Evolutionary conservation across 2,329 filamentous ascomycete genomes (phyloP).

Genomic region (Aspergillus floridensis): DNA sequence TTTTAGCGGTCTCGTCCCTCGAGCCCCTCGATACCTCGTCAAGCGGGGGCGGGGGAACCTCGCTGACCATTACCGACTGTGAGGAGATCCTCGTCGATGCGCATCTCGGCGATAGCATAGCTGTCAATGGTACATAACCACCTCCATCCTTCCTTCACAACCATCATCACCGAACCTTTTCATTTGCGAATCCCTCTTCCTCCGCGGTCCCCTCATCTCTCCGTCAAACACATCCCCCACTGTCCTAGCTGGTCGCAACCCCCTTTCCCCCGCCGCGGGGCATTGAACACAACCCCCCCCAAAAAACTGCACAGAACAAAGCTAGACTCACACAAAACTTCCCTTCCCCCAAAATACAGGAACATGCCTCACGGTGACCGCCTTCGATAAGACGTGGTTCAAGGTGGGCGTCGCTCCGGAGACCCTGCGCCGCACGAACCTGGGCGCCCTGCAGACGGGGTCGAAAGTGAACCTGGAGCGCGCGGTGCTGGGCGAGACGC

Average conservation of each 20-base stretch:
- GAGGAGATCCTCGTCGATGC: conserved; percentile 78
- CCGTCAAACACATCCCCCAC: background rate
- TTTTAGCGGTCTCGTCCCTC: conserved; percentile 74
- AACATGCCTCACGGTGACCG: conserved; percentile 90
- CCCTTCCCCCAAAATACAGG: conserved; percentile 33
- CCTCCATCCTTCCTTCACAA: background rate
- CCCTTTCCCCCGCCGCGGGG: background rate
- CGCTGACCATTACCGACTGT: conserved; percentile 76
- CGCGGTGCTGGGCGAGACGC: conserved; percentile 82
- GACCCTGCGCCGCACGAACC: conserved; percentile 90
- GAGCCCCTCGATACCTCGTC: conserved; percentile 72
- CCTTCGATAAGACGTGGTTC: conserved; percentile 64
- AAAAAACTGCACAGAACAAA: background rate
- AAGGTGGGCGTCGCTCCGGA: conserved; percentile 93
- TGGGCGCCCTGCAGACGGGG: conserved; percentile 67
- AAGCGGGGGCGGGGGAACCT: conserved; percentile 74
- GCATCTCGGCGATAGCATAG: conserved; percentile 88
- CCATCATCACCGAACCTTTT: no score
- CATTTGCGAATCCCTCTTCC: no score
- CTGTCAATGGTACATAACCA: conserved; percentile 71
- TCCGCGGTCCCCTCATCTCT: background rate
- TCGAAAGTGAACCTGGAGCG: conserved; percentile 88
- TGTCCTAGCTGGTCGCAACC: no score
- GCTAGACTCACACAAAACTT: background rate
- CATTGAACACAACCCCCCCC: no score